These are phyloP conservation scores for Stenocarpella maydis DNA, from an alignment of 2,329 filamentous ascomycete genomes.

Conservation along the genomic window DNA sequence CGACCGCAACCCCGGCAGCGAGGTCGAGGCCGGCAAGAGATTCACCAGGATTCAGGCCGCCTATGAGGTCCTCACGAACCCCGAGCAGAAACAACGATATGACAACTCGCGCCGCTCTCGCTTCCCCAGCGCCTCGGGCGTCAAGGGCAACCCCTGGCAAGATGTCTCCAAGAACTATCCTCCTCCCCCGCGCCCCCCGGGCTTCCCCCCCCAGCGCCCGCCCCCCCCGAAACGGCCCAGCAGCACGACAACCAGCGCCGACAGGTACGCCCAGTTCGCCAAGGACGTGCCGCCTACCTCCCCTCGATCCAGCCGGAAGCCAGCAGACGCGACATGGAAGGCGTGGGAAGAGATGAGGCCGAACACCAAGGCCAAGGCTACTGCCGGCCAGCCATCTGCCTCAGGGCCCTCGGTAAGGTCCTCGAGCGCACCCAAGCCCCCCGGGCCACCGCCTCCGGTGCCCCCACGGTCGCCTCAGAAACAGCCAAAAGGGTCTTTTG, in stretches of 20 bases:
- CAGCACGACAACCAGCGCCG: slow-evolving; percentile 27
- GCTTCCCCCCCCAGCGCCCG: slow-evolving; percentile 41
- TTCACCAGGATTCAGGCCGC: slow-evolving; percentile 90
- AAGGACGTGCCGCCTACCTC: slow-evolving; percentile 36
- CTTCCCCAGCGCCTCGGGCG: slow-evolving; percentile 62
- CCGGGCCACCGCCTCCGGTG: slow-evolving; percentile 47
- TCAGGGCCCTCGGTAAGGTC: slow-evolving; percentile 26
- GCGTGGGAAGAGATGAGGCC: slow-evolving; percentile 49
- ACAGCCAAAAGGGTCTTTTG: slow-evolving; percentile 64
- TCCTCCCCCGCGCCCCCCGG: slow-evolving; percentile 52
- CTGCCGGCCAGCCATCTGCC: slow-evolving; percentile 37
- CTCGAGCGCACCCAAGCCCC: slow-evolving; percentile 26
- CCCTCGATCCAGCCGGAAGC: slow-evolving; percentile 34
- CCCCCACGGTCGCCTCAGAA: slow-evolving; percentile 61
- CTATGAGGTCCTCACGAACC: slow-evolving; percentile 74
- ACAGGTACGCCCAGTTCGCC: slow-evolving; percentile 32
- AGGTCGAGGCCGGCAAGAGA: slow-evolving; percentile 79
- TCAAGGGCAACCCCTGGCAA: slow-evolving; percentile 65
- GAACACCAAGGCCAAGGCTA: slow-evolving; percentile 31
- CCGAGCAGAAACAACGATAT: slow-evolving; percentile 60
- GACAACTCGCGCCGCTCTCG: slow-evolving; percentile 54
- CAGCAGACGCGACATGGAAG: slow-evolving; percentile 41
- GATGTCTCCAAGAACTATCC: slow-evolving; percentile 59
- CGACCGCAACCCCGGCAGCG: slow-evolving; percentile 85
- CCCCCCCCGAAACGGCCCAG: slow-evolving; percentile 39